Evolutionary conservation across 208 protist genomes (phyloP).

Genomic region (Crithidia mellificae): DNA sequence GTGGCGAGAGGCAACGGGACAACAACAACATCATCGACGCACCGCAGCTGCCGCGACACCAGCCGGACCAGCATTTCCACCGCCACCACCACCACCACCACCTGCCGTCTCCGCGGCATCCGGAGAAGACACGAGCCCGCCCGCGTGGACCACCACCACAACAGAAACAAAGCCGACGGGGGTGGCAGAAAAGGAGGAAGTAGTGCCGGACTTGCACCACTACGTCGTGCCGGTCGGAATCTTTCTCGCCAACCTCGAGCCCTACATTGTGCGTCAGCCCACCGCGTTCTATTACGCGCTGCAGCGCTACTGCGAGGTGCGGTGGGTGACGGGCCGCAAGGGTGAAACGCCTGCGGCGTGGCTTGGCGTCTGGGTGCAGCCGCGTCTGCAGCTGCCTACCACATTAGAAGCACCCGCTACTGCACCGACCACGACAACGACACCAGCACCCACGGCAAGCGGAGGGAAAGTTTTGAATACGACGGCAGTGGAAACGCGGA

Average conservation of each 20-base stretch:
- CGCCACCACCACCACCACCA: background rate
- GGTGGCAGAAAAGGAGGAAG: constrained; percentile 4
- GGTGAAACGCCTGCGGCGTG: constrained; percentile 38
- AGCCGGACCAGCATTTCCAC: too few relatives aligned
- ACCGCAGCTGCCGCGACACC: background rate
- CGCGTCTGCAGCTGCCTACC: background rate
- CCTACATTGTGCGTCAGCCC: constrained; percentile 26
- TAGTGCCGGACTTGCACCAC: constrained; percentile 5
- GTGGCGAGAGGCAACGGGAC: background rate
- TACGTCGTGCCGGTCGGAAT: constrained; percentile 36
- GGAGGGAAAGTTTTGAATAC: too few relatives aligned
- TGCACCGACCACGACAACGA: too few relatives aligned
- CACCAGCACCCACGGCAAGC: too few relatives aligned
- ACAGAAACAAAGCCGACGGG: background rate
- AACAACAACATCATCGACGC: background rate
- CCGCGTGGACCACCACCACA: too few relatives aligned
- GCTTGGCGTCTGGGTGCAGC: constrained; percentile 44
- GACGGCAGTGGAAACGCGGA: too few relatives aligned
- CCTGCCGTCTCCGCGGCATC: background rate
- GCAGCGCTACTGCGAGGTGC: constrained; percentile 36
- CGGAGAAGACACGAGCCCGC: background rate
- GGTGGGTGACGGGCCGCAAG: constrained; percentile 32
- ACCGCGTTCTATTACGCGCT: constrained; percentile 32
- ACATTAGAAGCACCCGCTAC: background rate
- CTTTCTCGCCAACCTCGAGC: constrained; percentile 38